A percentile compares a stretch with the other conserved stretches of the same genome.
phyloP scores from a whole-genome alignment of 2,329 filamentous ascomycete species.

The Hypoxylon sp. region DNA sequence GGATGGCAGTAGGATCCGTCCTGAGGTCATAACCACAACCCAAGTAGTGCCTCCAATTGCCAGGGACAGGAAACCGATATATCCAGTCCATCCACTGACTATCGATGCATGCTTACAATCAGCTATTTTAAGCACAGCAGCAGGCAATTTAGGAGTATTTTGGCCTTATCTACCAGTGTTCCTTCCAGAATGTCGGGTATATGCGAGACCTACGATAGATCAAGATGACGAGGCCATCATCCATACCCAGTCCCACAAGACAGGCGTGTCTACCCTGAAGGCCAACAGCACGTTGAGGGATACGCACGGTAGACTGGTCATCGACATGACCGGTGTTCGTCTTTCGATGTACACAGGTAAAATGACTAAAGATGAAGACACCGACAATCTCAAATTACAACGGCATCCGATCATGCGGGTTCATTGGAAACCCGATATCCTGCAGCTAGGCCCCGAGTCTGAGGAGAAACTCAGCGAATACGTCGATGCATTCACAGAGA shows the following conservation, averaged over 20 bases:
- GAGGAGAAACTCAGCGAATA: too few relatives aligned
- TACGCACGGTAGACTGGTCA: too few relatives aligned
- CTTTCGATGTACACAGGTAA: constrained; percentile 17
- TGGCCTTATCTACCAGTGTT: constrained; percentile 26
- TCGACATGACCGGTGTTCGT: not conserved
- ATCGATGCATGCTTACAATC: constrained; percentile 35
- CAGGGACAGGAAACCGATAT: not conserved
- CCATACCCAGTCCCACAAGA: constrained; percentile 9
- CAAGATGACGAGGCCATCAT: too few relatives aligned
- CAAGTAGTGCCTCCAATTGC: too few relatives aligned
- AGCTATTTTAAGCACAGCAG: constrained; percentile 14
- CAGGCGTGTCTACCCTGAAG: constrained; percentile 14
- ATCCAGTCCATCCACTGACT: constrained; percentile 30
- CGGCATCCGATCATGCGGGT: constrained; percentile 28
- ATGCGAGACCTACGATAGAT: too few relatives aligned
- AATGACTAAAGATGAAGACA: too few relatives aligned
- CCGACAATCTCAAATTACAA: not conserved
- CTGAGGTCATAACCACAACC: constrained; percentile 4
- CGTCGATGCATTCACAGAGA: too few relatives aligned
- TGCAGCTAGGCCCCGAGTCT: too few relatives aligned
- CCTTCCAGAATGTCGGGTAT: constrained; percentile 23
- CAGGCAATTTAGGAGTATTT: constrained; percentile 8
- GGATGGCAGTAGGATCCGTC: not conserved
- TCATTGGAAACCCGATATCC: constrained; percentile 35
- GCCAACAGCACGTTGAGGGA: constrained; percentile 13